phyloP scores from a whole-genome alignment of 805 yeast genomes.

The Candida suzukii region DNA sequence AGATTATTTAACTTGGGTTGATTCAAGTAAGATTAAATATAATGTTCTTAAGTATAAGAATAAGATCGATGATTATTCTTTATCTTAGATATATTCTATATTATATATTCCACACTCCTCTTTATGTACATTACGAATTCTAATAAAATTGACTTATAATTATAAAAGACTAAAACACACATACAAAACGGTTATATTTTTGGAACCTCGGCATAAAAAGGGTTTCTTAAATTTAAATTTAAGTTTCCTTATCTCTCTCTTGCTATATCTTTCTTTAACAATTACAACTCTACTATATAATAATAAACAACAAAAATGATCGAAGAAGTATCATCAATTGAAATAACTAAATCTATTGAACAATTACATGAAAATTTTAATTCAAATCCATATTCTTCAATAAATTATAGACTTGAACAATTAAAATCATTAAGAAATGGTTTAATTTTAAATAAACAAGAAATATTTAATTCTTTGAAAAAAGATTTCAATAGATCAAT shows the following conservation, averaged over 20 bases:
- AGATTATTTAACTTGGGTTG: conserved; percentile 98
- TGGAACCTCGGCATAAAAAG: too few relatives aligned
- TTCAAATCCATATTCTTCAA: conserved; percentile 27
- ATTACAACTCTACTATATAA: too few relatives aligned
- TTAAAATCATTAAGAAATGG: conserved; percentile 62
- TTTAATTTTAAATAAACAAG: conserved; percentile 49
- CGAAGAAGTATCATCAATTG: conserved; percentile 18
- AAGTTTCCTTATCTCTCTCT: too few relatives aligned
- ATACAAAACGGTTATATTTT: too few relatives aligned
- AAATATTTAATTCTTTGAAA: conserved; percentile 48
- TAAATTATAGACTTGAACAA: conserved; percentile 46
- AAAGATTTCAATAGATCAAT: conserved; percentile 63
- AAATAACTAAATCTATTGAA: conserved; percentile 37
- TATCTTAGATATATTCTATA: conserved; percentile 20
- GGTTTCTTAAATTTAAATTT: too few relatives aligned
- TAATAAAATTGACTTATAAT: too few relatives aligned
- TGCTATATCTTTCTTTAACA: too few relatives aligned
- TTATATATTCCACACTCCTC: too few relatives aligned
- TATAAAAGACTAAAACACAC: too few relatives aligned
- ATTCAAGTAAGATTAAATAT: conserved; percentile 84
- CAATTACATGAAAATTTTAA: conserved; percentile 34
- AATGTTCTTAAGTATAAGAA: conserved; percentile 85
- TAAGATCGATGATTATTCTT: conserved; percentile 52
- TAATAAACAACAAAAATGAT: neutral
- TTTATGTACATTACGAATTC: too few relatives aligned